Conservation (phyloP, 345 rosid species). For the Aquilaria sinensis region DNA sequence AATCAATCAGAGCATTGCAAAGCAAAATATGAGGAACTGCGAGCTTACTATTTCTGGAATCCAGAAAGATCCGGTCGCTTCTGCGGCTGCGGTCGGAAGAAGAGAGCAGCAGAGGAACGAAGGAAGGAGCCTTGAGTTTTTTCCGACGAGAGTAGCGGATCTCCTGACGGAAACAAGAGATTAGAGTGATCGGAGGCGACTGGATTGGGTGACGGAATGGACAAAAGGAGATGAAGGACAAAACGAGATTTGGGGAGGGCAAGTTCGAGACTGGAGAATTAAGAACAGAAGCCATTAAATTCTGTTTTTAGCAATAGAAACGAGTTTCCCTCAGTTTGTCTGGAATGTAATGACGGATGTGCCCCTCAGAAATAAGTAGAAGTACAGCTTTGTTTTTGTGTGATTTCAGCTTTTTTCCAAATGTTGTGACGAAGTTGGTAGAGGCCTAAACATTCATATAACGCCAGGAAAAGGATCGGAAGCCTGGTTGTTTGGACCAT, state of each 20-base stretch:
- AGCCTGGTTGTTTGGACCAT: no score
- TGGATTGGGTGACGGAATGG: constrained; percentile 1
- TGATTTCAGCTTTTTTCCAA: no score
- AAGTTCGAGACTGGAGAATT: constrained; percentile 25
- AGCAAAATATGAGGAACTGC: neutral
- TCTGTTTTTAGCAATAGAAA: neutral
- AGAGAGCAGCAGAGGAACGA: constrained; percentile 24
- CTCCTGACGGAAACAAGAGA: constrained; percentile 9
- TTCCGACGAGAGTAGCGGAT: constrained; percentile 21
- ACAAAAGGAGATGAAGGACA: constrained; percentile 21
- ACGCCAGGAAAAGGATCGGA: no score
- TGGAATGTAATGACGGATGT: neutral
- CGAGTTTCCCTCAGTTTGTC: neutral
- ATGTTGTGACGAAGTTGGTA: no score
- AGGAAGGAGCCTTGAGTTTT: constrained; percentile 25
- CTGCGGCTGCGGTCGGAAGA: constrained; percentile 39
- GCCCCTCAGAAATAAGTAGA: neutral
- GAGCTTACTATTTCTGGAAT: constrained; percentile 38
- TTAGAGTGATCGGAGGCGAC: constrained; percentile 1
- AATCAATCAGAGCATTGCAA: neutral
- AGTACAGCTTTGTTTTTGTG: no score
- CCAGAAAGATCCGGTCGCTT: constrained; percentile 32
- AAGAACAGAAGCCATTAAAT: constrained; percentile 29
- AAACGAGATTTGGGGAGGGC: constrained; percentile 19
- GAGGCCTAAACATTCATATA: no score